Percentiles rank a stretch among this genome's conserved stretches.
These are phyloP conservation scores for Pichia pseudocactophila DNA, from an alignment of 805 yeast species.

Conservation along the genomic window DNA sequence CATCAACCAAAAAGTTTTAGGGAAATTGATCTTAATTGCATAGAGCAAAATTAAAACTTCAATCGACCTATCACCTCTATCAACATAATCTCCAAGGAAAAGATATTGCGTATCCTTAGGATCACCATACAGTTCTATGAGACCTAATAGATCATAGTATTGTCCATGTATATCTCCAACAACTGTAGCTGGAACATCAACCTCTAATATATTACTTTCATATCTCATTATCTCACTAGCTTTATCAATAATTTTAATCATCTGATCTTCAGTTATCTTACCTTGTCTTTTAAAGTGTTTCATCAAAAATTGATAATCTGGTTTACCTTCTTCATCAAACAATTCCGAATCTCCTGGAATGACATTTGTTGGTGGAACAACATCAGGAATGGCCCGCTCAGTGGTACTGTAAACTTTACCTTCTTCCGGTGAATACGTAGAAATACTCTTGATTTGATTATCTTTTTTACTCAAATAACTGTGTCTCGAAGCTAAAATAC, in stretches of 20 bases:
- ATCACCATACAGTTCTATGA: conserved; percentile 89
- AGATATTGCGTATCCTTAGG: conserved; percentile 70
- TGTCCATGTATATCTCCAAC: conserved; percentile 99
- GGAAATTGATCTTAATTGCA: conserved; percentile 70
- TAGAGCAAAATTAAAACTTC: conserved; percentile 75
- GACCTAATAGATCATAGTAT: conserved; percentile 78
- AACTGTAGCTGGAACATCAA: conserved; percentile 88
- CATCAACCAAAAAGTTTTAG: conserved; percentile 65
- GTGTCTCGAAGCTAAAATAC: conserved; percentile 36
- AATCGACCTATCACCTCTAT: conserved; percentile 85
- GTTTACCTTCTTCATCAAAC: conserved; percentile 52
- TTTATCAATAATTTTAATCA: conserved; percentile 48
- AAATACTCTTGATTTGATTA: background rate
- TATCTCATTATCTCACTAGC: conserved; percentile 53
- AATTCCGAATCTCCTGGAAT: conserved; percentile 64
- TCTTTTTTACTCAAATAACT: conserved; percentile 27
- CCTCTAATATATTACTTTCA: conserved; percentile 72
- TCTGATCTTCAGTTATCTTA: conserved; percentile 61
- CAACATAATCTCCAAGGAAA: conserved; percentile 92
- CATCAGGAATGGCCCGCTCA: conserved; percentile 45
- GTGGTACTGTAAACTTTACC: conserved; percentile 44
- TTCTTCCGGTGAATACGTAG: conserved; percentile 22
- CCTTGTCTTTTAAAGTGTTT: conserved; percentile 79
- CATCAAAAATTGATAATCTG: conserved; percentile 63
- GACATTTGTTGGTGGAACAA: conserved; percentile 55